Conservation (phyloP, 305 asterid species). For the Rubia tinctorum region DNA sequence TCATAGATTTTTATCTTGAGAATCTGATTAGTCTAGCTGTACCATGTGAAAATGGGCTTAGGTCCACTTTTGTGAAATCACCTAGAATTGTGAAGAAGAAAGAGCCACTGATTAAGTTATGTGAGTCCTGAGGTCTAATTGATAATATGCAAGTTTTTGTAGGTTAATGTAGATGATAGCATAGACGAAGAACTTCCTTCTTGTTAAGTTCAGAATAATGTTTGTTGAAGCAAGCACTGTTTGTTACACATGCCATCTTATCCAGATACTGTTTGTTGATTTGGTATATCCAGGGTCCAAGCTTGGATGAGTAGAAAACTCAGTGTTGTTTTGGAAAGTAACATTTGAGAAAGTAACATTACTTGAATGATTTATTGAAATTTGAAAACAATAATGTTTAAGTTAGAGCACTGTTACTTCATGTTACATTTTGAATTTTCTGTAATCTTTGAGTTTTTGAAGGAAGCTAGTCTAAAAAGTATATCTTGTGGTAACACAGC, state of each 20-base stretch:
- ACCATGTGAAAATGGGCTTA: background rate
- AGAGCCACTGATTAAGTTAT: background rate
- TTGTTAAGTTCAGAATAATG: background rate
- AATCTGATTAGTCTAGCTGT: background rate
- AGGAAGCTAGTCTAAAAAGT: background rate
- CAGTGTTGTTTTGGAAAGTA: background rate
- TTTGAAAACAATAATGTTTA: background rate
- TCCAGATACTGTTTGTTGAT: background rate
- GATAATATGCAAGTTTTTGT: background rate
- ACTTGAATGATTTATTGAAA: background rate
- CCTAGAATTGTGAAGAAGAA: background rate
- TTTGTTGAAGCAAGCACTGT: background rate
- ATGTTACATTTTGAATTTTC: background rate
- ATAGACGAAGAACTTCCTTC: conserved; percentile 2
- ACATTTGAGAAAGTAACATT: background rate
- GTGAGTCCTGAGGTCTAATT: background rate
- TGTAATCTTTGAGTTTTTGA: background rate
- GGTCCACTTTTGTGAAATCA: background rate
- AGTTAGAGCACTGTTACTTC: background rate
- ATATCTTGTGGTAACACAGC: background rate
- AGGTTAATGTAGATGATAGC: background rate
- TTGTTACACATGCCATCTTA: background rate
- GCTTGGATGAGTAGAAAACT: background rate
- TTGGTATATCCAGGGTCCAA: background rate
- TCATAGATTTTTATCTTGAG: background rate